phyloP scores from a whole-genome alignment of 192 early-diverging fungal genomes.

The Backusella macrospora region DNA sequence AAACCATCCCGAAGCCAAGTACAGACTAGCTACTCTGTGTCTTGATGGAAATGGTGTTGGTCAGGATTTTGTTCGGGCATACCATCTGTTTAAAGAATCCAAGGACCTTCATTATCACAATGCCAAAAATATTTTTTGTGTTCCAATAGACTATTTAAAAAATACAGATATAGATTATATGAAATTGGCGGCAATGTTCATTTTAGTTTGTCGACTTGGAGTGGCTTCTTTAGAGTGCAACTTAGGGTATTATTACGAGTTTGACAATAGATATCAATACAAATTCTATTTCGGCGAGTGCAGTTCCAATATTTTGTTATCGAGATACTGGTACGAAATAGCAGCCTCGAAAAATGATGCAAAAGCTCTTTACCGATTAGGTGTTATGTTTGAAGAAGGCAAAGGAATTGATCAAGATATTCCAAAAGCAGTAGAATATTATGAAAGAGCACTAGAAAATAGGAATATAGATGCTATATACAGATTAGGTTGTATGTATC shows the following conservation, averaged over 20 bases:
- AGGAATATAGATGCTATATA: conserved; percentile 27
- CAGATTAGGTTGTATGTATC: not conserved
- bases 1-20: not conserved
- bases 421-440: conserved; percentile 31
- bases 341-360: conserved; percentile 15
- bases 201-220: not conserved
- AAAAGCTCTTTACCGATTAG: conserved; percentile 34
- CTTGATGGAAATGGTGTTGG: conserved; percentile 31
- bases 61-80: conserved; percentile 6
- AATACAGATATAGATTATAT: not conserved
- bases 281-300: not conserved
- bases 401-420: conserved; percentile 35
- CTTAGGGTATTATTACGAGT: conserved; percentile 18
- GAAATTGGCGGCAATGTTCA: not conserved
- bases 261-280: not conserved
- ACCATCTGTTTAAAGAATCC: not conserved
- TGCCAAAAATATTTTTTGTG: not conserved
- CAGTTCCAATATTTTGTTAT: not conserved
- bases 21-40: not conserved
- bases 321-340: too few relatives aligned
- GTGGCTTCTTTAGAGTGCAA: not conserved
- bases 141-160: not conserved
- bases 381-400: conserved; percentile 27
- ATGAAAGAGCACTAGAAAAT: conserved; percentile 22
- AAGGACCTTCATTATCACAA: not conserved